These are phyloP conservation scores for Acaromyces ingoldii DNA, from an alignment of 1,284 basidiomycete species.

Conservation along the genomic window DNA sequence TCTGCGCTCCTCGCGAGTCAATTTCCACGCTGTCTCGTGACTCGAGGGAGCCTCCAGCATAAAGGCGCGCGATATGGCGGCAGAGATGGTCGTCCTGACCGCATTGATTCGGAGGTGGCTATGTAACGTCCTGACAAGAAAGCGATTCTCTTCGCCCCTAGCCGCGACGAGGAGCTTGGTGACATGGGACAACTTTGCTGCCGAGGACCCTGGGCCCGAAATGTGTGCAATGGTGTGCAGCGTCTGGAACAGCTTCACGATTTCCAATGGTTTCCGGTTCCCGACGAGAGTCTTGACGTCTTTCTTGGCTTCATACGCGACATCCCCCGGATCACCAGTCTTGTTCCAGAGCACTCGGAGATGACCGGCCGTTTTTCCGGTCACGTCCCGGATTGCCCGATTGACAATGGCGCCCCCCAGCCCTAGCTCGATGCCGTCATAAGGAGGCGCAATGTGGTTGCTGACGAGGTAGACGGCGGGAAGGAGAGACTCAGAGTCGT, in stretches of 20 bases:
- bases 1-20: slow-evolving; percentile 20
- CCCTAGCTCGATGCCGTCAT: slow-evolving; percentile 53
- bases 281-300: slow-evolving; percentile 41
- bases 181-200: slow-evolving; percentile 71
- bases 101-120: slow-evolving; percentile 77
- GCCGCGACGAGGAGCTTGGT: slow-evolving; percentile 77
- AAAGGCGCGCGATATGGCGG: slow-evolving; percentile 65
- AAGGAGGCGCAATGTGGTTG: slow-evolving; percentile 70
- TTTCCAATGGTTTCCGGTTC: slow-evolving; percentile 37
- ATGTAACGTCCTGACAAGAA: slow-evolving; percentile 72
- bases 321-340: slow-evolving; percentile 48
- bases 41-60: neutral
- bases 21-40: neutral
- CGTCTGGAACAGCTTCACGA: slow-evolving; percentile 41
- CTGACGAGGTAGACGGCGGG: slow-evolving; percentile 83
- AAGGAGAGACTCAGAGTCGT: slow-evolving; percentile 67
- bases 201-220: slow-evolving; percentile 70
- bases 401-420: slow-evolving; percentile 63
- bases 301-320: slow-evolving; percentile 45
- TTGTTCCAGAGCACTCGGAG: slow-evolving; percentile 59
- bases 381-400: slow-evolving; percentile 74
- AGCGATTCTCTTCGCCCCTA: slow-evolving; percentile 79
- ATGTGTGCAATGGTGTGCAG: slow-evolving; percentile 55
- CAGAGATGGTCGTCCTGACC: slow-evolving; percentile 74
- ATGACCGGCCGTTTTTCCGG: slow-evolving; percentile 66